Evolutionary conservation across 768 basidiomycete species (phyloP), one percentile per base, ranked within the genome.

Genomic region (Kwoniella sp.): DNA sequence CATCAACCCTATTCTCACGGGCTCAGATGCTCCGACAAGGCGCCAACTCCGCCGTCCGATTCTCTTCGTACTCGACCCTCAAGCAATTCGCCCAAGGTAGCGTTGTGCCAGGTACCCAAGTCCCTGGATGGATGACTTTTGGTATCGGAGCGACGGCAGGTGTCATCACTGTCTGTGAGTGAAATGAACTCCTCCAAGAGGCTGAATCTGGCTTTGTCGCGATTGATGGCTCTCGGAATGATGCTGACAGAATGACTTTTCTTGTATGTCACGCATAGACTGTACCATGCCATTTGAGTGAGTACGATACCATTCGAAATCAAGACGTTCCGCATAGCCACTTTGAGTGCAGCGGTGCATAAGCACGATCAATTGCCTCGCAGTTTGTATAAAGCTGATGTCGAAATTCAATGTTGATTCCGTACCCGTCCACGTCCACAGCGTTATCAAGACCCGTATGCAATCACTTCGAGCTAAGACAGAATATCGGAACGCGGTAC

Each of bases 11-110:
- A n/a, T n/a, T n/a, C n/a, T n/a, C n/a, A n/a, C n/a, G n/a, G n/a
- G n/a, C n/a, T n/a, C 75, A 96, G 92, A 92, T 95, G 87, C 90
- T 95, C 86, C 89, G 93, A 29, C 95, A 98, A 87, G 93, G 93
- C 41, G 95, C 94, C 47, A 99, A 98, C 79, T 97, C 93, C 4
- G 93, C 96, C 11, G 87, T 98, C 30, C 86, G 95, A 31, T 98
- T 97, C 83, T 93, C 94, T 54, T 93, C 92, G 0, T 98, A 97
- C 81, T 87, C 90, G 2, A 95, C 92, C 0, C 84, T 98, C 65
- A 97, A 96, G 82, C 93, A 96, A 74, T 87, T 93, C 69, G 92
- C 93, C 0, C 92, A 92, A 76, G 89, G 92, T 25, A 88, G 87
- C 20, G 85, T 89, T 1, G 85, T 90, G 34, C 88, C 93, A 0